Percentiles rank a stretch among this genome's conserved stretches.
These are phyloP conservation scores for Populus pruinosa DNA, from an alignment of 345 rosid species.

Conservation along the genomic window DNA sequence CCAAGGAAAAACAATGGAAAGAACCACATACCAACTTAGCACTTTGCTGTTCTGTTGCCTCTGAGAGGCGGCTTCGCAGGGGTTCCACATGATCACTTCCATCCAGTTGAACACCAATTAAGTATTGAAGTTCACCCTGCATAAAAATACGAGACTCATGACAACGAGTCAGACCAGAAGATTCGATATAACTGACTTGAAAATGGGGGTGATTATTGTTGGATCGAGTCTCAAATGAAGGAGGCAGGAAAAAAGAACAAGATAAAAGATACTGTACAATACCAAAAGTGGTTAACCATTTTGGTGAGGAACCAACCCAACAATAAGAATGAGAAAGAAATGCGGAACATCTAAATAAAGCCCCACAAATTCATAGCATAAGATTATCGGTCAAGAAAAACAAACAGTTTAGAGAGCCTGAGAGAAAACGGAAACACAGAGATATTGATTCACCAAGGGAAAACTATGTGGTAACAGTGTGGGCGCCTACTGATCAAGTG, in stretches of 20 bases:
- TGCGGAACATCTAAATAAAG: no score
- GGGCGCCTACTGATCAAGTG: background rate
- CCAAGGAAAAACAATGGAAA: background rate
- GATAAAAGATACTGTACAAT: background rate
- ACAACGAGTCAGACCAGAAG: background rate
- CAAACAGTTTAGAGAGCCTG: no score
- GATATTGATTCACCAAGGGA: background rate
- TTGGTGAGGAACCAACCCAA: no score
- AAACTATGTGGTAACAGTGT: background rate
- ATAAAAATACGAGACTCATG: constrained; percentile 15
- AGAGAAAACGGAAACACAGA: background rate
- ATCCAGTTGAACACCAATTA: constrained; percentile 97
- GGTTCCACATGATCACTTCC: constrained; percentile 97
- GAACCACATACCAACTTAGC: constrained; percentile 55
- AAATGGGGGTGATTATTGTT: background rate
- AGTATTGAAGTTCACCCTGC: constrained; percentile 98
- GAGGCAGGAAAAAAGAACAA: background rate
- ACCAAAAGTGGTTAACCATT: background rate
- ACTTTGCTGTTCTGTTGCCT: constrained; percentile 61
- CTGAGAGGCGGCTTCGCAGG: constrained; percentile 73
- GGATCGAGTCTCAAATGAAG: background rate
- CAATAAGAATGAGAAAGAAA: no score
- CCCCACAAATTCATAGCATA: no score
- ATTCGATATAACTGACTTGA: background rate
- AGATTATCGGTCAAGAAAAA: background rate